Evolutionary conservation across 148 eudicot species (phyloP).

Genomic region (Hydrangea macrophylla): DNA sequence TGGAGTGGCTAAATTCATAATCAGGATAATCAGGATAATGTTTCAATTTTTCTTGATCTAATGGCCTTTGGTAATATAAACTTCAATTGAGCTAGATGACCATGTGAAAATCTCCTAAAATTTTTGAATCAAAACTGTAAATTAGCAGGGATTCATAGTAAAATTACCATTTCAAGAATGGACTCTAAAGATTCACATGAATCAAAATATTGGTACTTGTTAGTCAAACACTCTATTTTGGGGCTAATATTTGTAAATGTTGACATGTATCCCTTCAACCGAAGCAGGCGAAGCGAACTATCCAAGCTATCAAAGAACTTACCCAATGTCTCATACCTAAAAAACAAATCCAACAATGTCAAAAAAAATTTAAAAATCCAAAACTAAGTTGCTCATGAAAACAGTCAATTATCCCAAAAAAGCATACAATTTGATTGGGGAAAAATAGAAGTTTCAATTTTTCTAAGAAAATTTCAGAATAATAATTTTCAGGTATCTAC

Average conservation of each 20-base stretch:
- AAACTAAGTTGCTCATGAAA: neutral
- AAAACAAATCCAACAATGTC: conserved; percentile 5
- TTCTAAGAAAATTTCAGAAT: no score
- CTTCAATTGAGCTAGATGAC: no score
- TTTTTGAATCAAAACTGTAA: conserved; percentile 4
- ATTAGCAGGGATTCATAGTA: neutral
- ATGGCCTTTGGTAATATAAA: no score
- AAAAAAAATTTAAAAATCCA: conserved; percentile 1
- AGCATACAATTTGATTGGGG: no score
- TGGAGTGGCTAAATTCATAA: no score
- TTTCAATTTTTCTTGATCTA: no score
- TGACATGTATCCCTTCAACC: conserved; percentile 34
- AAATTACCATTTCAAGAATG: neutral
- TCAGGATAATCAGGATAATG: no score
- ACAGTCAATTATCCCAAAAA: no score
- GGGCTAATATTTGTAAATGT: conserved; percentile 54
- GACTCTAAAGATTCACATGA: neutral
- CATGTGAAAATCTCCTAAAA: conserved; percentile 89
- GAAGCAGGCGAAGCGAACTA: conserved; percentile 57
- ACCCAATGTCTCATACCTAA: conserved; percentile 59
- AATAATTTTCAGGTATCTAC: no score
- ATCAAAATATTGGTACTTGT: conserved; percentile 41
- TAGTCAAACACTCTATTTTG: conserved; percentile 55
- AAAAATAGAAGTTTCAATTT: no score
- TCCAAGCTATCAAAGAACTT: conserved; percentile 69